phyloP scores from a whole-genome alignment of 2,329 filamentous ascomycete genomes.

The Ceratocystis destructans region DNA sequence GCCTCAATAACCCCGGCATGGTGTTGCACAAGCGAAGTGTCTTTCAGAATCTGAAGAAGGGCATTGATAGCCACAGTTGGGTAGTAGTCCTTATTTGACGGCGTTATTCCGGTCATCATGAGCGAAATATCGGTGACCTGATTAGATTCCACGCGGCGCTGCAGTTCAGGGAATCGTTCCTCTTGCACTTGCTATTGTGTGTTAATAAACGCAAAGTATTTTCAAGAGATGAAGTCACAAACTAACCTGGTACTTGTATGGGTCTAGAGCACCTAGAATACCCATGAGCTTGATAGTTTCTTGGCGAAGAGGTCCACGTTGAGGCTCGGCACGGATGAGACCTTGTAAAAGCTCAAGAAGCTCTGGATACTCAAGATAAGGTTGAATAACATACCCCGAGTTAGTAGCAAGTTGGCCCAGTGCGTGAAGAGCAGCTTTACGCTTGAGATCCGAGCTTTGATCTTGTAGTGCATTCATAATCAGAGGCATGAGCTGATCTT shows the following conservation, averaged over 20 bases:
- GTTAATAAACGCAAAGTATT: slow-evolving; percentile 22
- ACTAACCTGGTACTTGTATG: slow-evolving; percentile 67
- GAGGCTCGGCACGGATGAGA: slow-evolving; percentile 81
- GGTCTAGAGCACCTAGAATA: slow-evolving; percentile 85
- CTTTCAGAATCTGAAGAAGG: slow-evolving; percentile 79
- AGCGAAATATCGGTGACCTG: slow-evolving; percentile 82
- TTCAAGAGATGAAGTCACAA: background rate
- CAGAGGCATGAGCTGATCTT: slow-evolving; percentile 83
- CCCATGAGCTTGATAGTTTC: slow-evolving; percentile 96
- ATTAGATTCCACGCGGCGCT: slow-evolving; percentile 48
- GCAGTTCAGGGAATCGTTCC: slow-evolving; percentile 66
- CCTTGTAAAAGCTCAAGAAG: slow-evolving; percentile 83
- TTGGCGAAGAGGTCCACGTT: slow-evolving; percentile 69
- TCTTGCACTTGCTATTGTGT: slow-evolving; percentile 56
- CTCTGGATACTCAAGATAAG: slow-evolving; percentile 89
- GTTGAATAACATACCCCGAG: slow-evolving; percentile 92
- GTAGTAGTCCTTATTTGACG: slow-evolving; percentile 96
- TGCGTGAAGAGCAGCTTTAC: slow-evolving; percentile 80
- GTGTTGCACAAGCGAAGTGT: slow-evolving; percentile 76
- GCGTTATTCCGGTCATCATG: slow-evolving; percentile 94
- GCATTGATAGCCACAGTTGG: slow-evolving; percentile 97
- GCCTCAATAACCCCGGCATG: slow-evolving; percentile 92
- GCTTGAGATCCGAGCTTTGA: slow-evolving; percentile 76
- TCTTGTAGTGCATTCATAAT: slow-evolving; percentile 91
- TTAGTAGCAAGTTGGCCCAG: slow-evolving; percentile 89